A percentile compares a stretch with the other conserved stretches of the same genome.
Conservation (phyloP, 1,284 basidiomycete genomes). For the Ustilago cynodontis region DNA sequence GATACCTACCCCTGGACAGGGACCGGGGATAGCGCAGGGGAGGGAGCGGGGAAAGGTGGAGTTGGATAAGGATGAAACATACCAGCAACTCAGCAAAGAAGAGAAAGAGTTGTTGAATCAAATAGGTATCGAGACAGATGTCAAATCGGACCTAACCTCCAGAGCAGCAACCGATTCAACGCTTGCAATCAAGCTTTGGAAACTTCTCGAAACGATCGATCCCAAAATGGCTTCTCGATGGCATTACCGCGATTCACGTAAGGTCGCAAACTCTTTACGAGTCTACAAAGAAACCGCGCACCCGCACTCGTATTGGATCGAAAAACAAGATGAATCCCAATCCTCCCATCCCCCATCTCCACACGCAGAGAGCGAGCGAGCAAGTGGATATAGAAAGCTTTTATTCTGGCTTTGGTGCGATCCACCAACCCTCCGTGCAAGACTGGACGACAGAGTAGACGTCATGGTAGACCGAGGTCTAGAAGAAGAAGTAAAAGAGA, state of each 20-base stretch:
- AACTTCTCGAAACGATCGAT: conserved; percentile 80
- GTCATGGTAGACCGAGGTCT: conserved; percentile 91
- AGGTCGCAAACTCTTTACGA: conserved; percentile 83
- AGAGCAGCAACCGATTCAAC: conserved; percentile 2
- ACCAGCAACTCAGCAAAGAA: not conserved
- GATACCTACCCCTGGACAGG: conserved; percentile 48
- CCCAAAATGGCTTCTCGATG: conserved; percentile 82
- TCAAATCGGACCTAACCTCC: conserved; percentile 15
- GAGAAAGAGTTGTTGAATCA: conserved; percentile 14
- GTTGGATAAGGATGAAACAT: not conserved
- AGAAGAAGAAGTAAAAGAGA: conserved; percentile 80
- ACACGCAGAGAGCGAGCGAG: conserved; percentile 2
- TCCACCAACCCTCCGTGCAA: conserved; percentile 75
- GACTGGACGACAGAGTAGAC: conserved; percentile 85
- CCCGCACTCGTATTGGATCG: conserved; percentile 78
- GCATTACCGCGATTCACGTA: conserved; percentile 95
- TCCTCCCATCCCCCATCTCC: not conserved
- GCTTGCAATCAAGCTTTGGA: conserved; percentile 74
- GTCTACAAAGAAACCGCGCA: conserved; percentile 82
- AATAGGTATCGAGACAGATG: conserved; percentile 1
- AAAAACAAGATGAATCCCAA: conserved; percentile 71
- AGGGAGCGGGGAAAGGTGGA: conserved; percentile 6
- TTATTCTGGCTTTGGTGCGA: conserved; percentile 93
- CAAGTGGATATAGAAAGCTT: conserved; percentile 75
- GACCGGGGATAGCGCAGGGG: too few relatives aligned